Base-by-base conservation (phyloP, 208 protist genomes). In the Leishmania gerbilli region DNA sequence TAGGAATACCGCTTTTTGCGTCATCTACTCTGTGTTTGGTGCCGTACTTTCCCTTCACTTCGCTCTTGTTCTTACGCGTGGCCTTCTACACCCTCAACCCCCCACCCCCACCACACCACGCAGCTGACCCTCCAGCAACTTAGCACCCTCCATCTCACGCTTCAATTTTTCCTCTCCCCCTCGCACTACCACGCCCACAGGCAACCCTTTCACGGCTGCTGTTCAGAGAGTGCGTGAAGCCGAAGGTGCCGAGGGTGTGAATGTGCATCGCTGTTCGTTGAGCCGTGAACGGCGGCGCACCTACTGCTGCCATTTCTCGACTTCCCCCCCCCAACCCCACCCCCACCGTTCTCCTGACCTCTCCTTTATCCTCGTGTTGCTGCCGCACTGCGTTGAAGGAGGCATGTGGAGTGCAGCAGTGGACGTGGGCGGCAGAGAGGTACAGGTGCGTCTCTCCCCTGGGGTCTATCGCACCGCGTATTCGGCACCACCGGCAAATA, bases 391-490 rank as follows among this genome's bases (percentile, higher is more conserved):
- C 37, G 8, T 49, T 74, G n/a, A 53, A 31, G 40, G 42, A 15
- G 34, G 62, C 49, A 81, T 81, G 78, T 69, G 34, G 56, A 37
- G 0, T 37, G 8, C 65, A 45, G 31, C 34, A 56, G 55, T 76
- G 40, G 56, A 53, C 7, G 2, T 13, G 27, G 60, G 58, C 31
- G 71, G 27, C 37, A 60, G 53, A 19, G 58, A 69, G 11, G 64
- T 68, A 8, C 3, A n/a, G n/a, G 76, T 72, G 42, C 64, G n/a
- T 64, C 42, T 79, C 11, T 31, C 76, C 0, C 76, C 76, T 7
- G 76, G 76, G 2, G 64, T 67, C 34, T 79, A 79, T 51, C 76
- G 76, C 47, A 31, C 42, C n/a, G 9, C 40, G 9, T 79, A 49
- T 24, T 72, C 76, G 55, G 42, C 47, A 1, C 24, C 62, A 17